Evolutionary conservation across 2,329 filamentous ascomycete species (phyloP), one percentile per base, ranked within the genome.

Genomic region (Dactylellina leptospora): DNA sequence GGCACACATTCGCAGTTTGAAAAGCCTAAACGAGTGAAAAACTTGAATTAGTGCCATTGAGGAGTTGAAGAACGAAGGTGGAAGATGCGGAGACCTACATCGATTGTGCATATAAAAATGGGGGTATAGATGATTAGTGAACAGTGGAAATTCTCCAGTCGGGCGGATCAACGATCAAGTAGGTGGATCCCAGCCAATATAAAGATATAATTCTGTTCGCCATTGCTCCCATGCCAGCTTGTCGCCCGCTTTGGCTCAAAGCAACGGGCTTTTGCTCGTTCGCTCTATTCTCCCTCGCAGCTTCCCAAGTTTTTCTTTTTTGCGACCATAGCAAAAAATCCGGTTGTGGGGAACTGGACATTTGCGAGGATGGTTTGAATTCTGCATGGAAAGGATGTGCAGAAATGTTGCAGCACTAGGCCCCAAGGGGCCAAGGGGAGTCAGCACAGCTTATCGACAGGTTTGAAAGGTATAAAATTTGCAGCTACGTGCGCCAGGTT

Each of bases 161-260:
- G 50, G 23, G n/a, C 48, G 47, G 58, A 59, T 59, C 58, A 63
- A 59, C 58, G 18, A 51, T 58, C 45, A 59, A 53, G 59, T 44
- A 42, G 58, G 66, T 71, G 58, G 66, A 71, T 71, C 64, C 66
- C 58, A 28, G 58, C 66, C 58, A 58, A 63, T 71, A 71, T 71
- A 71, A 71, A 62, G 66, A 53, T 28, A 45, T 20, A 59, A 42
- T 58, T 25, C 58, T 53, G 58, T 33, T 63, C n/a, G 36, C 58
- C 25, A 59, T 53, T 51, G 58, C 33, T n/a, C n/a, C 61, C 54
- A 47, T 51, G 54, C 50, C 28, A 5, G 18, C 27, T 25, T 13
- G 3, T 16, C 40, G 23, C 42, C 44, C 20, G 47, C 20, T 16
- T 27, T 33, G 6, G 18, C 25, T 55, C 20, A 44, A 38, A n/a